Evolutionary conservation across 1,284 basidiomycete species (phyloP).

Genomic region (Abortiporus biennis): DNA sequence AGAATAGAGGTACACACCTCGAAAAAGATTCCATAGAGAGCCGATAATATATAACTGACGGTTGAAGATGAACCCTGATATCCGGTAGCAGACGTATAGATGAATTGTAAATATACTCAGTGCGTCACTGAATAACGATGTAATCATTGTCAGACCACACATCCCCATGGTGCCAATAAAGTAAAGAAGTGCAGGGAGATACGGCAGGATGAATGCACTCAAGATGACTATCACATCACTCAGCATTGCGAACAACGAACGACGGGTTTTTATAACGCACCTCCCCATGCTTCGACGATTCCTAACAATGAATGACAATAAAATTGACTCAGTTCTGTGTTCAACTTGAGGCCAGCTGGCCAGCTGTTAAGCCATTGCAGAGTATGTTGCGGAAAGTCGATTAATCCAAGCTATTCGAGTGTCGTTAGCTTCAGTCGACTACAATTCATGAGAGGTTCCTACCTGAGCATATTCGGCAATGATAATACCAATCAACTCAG

Average conservation of each 20-base stretch:
- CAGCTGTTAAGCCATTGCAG: slow-evolving; percentile 89
- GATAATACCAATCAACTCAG: slow-evolving; percentile 13
- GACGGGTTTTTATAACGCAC: slow-evolving; percentile 36
- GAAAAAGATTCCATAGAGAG: slow-evolving; percentile 90
- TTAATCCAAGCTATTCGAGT: too few relatives aligned
- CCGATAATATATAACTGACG: slow-evolving; percentile 56
- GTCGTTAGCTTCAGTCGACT: slow-evolving; percentile 23
- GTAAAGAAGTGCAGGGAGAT: slow-evolving; percentile 42
- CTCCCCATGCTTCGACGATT: slow-evolving; percentile 59
- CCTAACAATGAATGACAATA: slow-evolving; percentile 69
- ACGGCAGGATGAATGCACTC: slow-evolving; percentile 26
- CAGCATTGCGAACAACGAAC: background rate
- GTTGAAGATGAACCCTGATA: slow-evolving; percentile 61
- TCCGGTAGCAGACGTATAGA: slow-evolving; percentile 64
- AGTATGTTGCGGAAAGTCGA: slow-evolving; percentile 44
- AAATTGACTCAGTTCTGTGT: slow-evolving; percentile 85
- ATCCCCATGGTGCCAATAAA: slow-evolving; percentile 49
- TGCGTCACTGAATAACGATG: slow-evolving; percentile 66
- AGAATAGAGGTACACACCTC: slow-evolving; percentile 55
- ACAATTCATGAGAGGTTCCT: slow-evolving; percentile 8
- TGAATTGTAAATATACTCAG: slow-evolving; percentile 69
- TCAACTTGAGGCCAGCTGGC: slow-evolving; percentile 95
- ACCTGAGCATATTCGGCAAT: too few relatives aligned
- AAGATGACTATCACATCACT: slow-evolving; percentile 28
- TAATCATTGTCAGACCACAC: slow-evolving; percentile 65